Evolutionary conservation across 1,284 basidiomycete species (phyloP).

Genomic region (Irpex sp.): DNA sequence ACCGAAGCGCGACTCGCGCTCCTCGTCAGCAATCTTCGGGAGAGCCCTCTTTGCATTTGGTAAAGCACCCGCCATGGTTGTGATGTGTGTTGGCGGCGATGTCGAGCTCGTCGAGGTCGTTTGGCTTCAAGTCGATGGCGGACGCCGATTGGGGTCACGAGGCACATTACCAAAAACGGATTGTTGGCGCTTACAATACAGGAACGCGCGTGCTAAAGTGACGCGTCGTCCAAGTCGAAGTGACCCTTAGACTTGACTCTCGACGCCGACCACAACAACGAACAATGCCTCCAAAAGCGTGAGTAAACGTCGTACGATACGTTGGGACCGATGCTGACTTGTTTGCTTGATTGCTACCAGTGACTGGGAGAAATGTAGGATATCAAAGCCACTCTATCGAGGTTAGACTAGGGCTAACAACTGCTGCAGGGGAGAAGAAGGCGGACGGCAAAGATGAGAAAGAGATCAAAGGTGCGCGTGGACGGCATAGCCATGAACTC

Average conservation of each 20-base stretch:
- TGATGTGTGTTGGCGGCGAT: slow-evolving; percentile 13
- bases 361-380: slow-evolving; percentile 96
- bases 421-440: slow-evolving; percentile 72
- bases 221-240: slow-evolving; percentile 27
- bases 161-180: slow-evolving; percentile 12
- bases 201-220: slow-evolving; percentile 19
- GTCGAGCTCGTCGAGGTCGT: slow-evolving; percentile 16
- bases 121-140: background rate
- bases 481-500: background rate
- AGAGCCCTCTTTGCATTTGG: slow-evolving; percentile 87
- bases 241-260: slow-evolving; percentile 6
- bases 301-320: slow-evolving; percentile 25
- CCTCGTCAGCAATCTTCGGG: slow-evolving; percentile 85
- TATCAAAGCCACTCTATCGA: background rate
- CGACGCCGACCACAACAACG: slow-evolving; percentile 14
- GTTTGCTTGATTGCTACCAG: slow-evolving; percentile 35
- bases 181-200: background rate
- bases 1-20: slow-evolving; percentile 85
- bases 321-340: slow-evolving; percentile 4
- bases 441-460: slow-evolving; percentile 82
- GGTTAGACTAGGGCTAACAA: background rate
- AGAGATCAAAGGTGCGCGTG: slow-evolving; percentile 76
- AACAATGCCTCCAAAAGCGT: slow-evolving; percentile 84
- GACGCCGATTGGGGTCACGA: slow-evolving; percentile 3
- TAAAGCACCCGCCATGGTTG: slow-evolving; percentile 84